phyloP scores from a whole-genome alignment of 2,329 filamentous ascomycete genomes.

The Sclerotinia nivalis region DNA sequence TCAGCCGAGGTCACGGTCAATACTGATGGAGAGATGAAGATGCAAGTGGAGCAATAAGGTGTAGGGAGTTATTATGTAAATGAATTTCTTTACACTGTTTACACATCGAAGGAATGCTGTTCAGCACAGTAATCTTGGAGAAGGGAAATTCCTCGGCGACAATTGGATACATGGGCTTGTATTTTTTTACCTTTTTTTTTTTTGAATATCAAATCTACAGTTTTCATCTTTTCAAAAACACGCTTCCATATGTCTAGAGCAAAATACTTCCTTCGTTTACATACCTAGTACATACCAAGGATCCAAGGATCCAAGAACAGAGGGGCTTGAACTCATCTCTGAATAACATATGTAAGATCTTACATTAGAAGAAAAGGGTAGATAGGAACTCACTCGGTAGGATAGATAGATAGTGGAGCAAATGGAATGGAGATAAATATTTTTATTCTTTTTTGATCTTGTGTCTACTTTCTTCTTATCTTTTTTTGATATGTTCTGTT shows the following conservation, averaged over 20 bases:
- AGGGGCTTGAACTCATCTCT: neutral
- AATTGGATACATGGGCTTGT: neutral
- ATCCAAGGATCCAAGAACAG: neutral
- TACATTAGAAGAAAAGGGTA: too few species aligned
- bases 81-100: slow-evolving; percentile 9
- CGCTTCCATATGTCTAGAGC: neutral
- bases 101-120: neutral
- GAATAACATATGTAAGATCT: too few species aligned
- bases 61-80: slow-evolving; percentile 9
- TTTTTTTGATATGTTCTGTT: too few species aligned
- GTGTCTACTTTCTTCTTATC: too few species aligned
- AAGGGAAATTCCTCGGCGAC: neutral
- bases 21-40: neutral
- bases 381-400: too few species aligned
- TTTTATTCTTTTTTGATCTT: too few species aligned
- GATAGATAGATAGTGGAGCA: too few species aligned
- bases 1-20: neutral
- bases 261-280: neutral
- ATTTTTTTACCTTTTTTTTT: neutral
- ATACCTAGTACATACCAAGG: neutral
- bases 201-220: neutral
- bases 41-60: neutral
- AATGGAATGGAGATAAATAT: too few species aligned
- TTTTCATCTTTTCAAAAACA: neutral
- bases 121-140: too few species aligned